Evolutionary conservation across 2,329 filamentous ascomycete genomes (phyloP).

Genomic region (Aspergillus terreus): DNA sequence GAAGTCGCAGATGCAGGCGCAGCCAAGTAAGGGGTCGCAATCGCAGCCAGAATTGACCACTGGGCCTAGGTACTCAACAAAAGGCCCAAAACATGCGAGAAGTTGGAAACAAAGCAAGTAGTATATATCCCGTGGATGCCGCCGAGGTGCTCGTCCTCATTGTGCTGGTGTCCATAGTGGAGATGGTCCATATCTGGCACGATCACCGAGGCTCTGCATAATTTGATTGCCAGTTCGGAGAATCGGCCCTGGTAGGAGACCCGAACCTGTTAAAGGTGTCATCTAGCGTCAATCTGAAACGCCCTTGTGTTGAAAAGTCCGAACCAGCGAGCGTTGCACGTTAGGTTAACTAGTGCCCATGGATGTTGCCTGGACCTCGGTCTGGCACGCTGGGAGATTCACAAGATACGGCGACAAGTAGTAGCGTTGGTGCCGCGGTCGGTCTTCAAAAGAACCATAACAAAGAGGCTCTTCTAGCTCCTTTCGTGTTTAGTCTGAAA

Average conservation of each 20-base stretch:
- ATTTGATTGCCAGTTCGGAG: slow-evolving; percentile 12
- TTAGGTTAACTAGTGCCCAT: background rate
- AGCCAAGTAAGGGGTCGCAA: no score
- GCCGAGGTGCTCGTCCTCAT: background rate
- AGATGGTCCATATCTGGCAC: background rate
- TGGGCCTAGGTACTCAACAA: no score
- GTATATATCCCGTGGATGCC: no score
- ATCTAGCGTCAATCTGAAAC: background rate
- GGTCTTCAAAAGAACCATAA: background rate
- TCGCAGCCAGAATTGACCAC: no score
- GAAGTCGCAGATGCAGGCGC: no score
- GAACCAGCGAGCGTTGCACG: background rate
- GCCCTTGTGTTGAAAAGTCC: background rate
- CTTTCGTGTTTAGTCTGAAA: no score
- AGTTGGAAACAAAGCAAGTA: no score
- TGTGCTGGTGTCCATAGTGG: background rate
- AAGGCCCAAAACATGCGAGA: no score
- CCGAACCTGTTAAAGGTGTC: background rate
- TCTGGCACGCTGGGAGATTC: slow-evolving; percentile 1
- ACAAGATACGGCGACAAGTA: background rate
- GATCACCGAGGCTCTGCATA: background rate
- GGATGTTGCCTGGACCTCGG: slow-evolving; percentile 1
- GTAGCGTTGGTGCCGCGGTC: no score
- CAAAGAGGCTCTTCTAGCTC: background rate
- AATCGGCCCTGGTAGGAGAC: slow-evolving; percentile 4